Base-by-base conservation (phyloP, 2,329 filamentous ascomycete genomes). In the Ustulina deusta region DNA sequence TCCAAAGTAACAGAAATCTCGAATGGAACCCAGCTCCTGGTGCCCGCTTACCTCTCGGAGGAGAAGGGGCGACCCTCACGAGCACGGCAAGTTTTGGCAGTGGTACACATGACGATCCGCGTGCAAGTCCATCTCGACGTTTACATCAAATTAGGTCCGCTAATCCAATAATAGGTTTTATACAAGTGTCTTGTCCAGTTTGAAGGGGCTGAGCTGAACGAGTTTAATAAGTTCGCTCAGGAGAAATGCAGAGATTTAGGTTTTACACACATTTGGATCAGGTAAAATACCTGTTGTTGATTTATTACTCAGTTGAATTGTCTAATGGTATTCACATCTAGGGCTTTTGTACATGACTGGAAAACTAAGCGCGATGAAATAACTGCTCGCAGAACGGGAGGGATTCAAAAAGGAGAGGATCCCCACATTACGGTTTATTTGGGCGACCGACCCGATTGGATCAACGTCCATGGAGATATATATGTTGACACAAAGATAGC, bases 341-440 rank as follows among this genome's bases (percentile, higher is more conserved):
- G 54, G 15, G 54, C 54, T 29, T 29, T 56, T 29, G 54, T 44
- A 13, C 54, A 56, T 10, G 54, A 56, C 25, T 40, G 42, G 25
- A 42, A 56, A 10, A 63, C 40, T 17, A 58, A 34, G 55, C 40
- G 55, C 27, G 38, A 58, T 22, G 11, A n/a, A 6, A 34, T 58
- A 15, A 58, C 55, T 2, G 38, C 27, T 46, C 6, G 2, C 5
- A 44, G 27, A 34, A 58, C 40, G 34, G 55, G 55, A 20, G 55
- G 55, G n/a, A 46, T 34, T 44, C 55, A 58, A 29, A 58, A 34
- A 44, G 55, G 55, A 34, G 55, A 58, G n/a, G 55, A 58, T 46
- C 17, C 25, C 36, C 55, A 58, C 40, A 58, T 58, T 17, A 58
- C 55, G 27, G 55, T 46, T 15, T 58, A 58, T 32, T 20, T 58